Conservation (phyloP, 1,284 basidiomycete species). For the Leccinum insolens region DNA sequence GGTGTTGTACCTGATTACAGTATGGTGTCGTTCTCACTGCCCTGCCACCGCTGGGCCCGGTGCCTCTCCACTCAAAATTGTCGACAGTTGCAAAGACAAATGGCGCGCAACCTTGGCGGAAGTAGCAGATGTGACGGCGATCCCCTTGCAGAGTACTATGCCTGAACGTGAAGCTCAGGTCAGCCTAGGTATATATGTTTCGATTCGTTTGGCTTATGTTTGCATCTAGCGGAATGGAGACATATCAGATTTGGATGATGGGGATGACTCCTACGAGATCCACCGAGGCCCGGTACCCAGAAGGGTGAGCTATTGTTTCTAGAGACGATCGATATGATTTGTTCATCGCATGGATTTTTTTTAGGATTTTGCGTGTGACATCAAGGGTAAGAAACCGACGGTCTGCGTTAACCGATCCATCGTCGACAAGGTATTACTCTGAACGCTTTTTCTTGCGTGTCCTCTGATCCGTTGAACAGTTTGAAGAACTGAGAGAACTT, state of each 20-base stretch:
- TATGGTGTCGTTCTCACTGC: conserved; percentile 16
- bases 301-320: conserved; percentile 18
- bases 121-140: conserved; percentile 38
- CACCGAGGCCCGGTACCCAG: conserved; percentile 3
- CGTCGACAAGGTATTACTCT: conserved; percentile 57
- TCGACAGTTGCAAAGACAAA: conserved; percentile 7
- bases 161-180: conserved; percentile 46
- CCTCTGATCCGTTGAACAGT: conserved; percentile 39
- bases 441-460: not conserved
- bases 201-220: not conserved
- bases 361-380: conserved; percentile 67
- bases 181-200: conserved; percentile 17
- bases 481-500: conserved; percentile 61
- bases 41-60: conserved; percentile 24
- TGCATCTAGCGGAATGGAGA: conserved; percentile 27
- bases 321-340: not conserved
- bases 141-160: conserved; percentile 66
- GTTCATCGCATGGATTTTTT: not conserved
- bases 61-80: conserved; percentile 25
- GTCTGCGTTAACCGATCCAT: conserved; percentile 65
- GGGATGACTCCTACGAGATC: conserved; percentile 9
- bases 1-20: conserved; percentile 25
- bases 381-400: conserved; percentile 37
- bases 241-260: conserved; percentile 30
- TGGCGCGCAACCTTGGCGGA: conserved; percentile 3